Evolutionary conservation across 2,329 filamentous ascomycete genomes (phyloP).

Genomic region (Diplodia scrobiculata): DNA sequence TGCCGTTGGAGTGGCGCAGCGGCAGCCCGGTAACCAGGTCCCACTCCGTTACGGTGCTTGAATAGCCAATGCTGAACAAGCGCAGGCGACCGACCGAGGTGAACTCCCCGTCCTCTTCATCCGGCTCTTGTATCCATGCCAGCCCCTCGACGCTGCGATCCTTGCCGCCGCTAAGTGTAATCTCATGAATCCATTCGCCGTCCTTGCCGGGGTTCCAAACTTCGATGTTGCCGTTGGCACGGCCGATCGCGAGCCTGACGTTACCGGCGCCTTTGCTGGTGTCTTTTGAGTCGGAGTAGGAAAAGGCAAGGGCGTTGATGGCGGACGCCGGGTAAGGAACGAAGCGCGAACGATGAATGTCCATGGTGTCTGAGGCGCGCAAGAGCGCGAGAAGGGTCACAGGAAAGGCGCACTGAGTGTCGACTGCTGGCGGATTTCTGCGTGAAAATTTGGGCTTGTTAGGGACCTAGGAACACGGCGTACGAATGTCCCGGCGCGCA

Average conservation of each 20-base stretch:
- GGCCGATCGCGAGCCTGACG: slow-evolving; percentile 78
- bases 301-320: slow-evolving; percentile 94
- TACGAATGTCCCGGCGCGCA: slow-evolving; percentile 1
- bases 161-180: slow-evolving; percentile 77
- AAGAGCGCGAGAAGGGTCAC: background rate
- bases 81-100: slow-evolving; percentile 71
- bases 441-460: background rate
- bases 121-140: slow-evolving; percentile 85
- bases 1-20: slow-evolving; percentile 80
- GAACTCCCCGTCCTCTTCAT: slow-evolving; percentile 66
- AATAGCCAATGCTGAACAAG: slow-evolving; percentile 95
- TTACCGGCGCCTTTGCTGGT: slow-evolving; percentile 24
- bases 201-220: slow-evolving; percentile 84
- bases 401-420: background rate
- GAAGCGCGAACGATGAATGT: slow-evolving; percentile 96
- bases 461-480: background rate
- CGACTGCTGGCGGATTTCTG: background rate
- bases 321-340: slow-evolving; percentile 87
- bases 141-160: slow-evolving; percentile 87
- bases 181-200: slow-evolving; percentile 87
- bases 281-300: slow-evolving; percentile 62
- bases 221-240: slow-evolving; percentile 94
- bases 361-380: slow-evolving; percentile 60
- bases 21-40: slow-evolving; percentile 78
- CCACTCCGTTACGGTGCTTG: slow-evolving; percentile 92